Conservation (phyloP, 148 eudicot species). For the Chenopodium album region DNA sequence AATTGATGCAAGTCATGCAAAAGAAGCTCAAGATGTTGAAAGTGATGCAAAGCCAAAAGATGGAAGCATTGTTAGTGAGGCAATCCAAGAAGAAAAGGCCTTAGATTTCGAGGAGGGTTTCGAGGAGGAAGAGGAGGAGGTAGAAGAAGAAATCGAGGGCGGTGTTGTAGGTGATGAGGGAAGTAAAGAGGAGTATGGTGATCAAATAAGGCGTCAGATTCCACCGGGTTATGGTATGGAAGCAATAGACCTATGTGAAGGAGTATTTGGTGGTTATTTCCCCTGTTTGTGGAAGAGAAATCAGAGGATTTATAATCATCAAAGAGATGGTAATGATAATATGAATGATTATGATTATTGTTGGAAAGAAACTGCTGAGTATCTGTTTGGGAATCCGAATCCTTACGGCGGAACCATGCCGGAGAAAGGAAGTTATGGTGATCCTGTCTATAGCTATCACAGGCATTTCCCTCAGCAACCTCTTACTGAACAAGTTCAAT, state of each 20-base stretch:
- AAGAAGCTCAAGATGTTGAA: not conserved
- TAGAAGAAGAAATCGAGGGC: constrained; percentile 9
- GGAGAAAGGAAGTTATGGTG: constrained; percentile 34
- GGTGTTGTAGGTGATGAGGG: not conserved
- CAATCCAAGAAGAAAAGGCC: not conserved
- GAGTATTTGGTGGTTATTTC: constrained; percentile 72
- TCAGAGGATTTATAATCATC: constrained; percentile 8
- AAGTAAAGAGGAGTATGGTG: constrained; percentile 15
- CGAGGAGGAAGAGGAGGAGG: not conserved
- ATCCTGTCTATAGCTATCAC: constrained; percentile 27
- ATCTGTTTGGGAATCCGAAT: constrained; percentile 62
- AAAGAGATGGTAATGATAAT: constrained; percentile 9
- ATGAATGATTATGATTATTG: constrained; percentile 31
- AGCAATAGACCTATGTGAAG: constrained; percentile 64
- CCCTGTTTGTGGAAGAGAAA: constrained; percentile 61
- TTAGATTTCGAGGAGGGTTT: not conserved
- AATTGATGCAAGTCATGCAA: not conserved
- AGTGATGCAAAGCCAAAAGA: constrained; percentile 9
- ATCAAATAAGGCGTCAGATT: constrained; percentile 32
- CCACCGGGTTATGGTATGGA: constrained; percentile 63
- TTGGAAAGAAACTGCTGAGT: constrained; percentile 60
- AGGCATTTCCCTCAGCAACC: constrained; percentile 30
- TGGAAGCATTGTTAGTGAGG: not conserved
- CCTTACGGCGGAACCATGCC: constrained; percentile 34
- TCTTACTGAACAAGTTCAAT: constrained; percentile 19